These are phyloP conservation scores for Cytospora mali DNA, from an alignment of 2,329 filamentous ascomycete genomes.

Conservation along the genomic window DNA sequence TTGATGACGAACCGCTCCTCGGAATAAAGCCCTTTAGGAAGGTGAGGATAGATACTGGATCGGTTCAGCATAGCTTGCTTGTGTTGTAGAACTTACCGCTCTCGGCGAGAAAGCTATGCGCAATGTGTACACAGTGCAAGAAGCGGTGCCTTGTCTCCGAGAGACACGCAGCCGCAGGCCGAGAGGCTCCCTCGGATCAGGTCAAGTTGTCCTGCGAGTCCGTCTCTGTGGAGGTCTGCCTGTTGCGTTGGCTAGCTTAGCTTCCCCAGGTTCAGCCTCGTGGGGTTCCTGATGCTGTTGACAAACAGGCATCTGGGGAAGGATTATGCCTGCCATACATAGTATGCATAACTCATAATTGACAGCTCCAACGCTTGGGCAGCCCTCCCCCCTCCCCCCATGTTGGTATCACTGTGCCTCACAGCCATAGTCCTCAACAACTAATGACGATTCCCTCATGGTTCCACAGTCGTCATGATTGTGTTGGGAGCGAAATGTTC, in stretches of 20 bases:
- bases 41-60: constrained; percentile 11
- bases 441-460: neutral
- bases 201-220: neutral
- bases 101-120: constrained; percentile 8
- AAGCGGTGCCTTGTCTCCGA: constrained; percentile 5
- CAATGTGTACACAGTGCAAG: constrained; percentile 4
- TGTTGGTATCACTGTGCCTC: neutral
- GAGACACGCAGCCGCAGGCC: constrained; percentile 2
- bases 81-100: constrained; percentile 6
- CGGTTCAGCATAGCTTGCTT: constrained; percentile 4
- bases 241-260: too few species aligned
- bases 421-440: neutral
- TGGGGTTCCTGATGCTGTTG: neutral
- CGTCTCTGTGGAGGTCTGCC: neutral
- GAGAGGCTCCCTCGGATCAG: constrained; percentile 15
- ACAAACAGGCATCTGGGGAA: neutral
- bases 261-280: too few species aligned
- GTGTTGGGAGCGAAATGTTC: neutral
- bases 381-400: neutral
- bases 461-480: neutral
- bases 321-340: neutral
- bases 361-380: neutral
- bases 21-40: constrained; percentile 11
- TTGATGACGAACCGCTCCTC: constrained; percentile 12
- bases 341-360: neutral